Evolutionary conservation across 2,329 filamentous ascomycete genomes (phyloP).

Genomic region (Daldinia sp.): DNA sequence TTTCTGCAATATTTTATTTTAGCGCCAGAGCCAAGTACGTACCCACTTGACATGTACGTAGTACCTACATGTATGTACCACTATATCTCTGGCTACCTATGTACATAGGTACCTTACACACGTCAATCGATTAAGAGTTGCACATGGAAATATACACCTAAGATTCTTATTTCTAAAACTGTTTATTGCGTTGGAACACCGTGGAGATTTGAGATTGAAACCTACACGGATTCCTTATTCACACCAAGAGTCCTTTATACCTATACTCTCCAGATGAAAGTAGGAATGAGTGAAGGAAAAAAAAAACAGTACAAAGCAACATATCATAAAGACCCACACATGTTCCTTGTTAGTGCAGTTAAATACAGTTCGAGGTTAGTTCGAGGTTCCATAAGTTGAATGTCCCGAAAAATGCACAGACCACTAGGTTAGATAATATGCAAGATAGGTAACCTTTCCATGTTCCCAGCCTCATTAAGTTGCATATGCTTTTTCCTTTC

Average conservation of each 20-base stretch:
- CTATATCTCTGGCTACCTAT: too few species aligned
- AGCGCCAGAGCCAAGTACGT: background rate
- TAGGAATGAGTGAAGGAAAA: background rate
- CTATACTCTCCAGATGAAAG: background rate
- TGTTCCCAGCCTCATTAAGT: conserved; percentile 28
- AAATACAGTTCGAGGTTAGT: too few species aligned
- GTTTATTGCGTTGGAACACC: background rate
- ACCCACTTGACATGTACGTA: too few species aligned
- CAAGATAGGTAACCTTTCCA: conserved; percentile 2
- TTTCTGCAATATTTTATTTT: background rate
- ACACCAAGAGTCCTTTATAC: background rate
- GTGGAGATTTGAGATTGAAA: background rate
- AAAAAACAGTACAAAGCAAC: background rate
- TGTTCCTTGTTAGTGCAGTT: background rate
- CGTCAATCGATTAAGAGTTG: background rate
- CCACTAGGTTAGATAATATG: too few species aligned
- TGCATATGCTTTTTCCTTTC: conserved; percentile 30
- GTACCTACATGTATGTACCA: too few species aligned
- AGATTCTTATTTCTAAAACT: background rate
- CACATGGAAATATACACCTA: background rate
- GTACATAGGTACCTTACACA: too few species aligned
- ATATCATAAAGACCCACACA: background rate
- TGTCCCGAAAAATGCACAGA: conserved; percentile 4
- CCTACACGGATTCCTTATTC: background rate
- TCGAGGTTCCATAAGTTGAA: too few species aligned